These are phyloP conservation scores for Coprinellus micaceus DNA, from an alignment of 768 basidiomycete genomes.

Conservation along the genomic window DNA sequence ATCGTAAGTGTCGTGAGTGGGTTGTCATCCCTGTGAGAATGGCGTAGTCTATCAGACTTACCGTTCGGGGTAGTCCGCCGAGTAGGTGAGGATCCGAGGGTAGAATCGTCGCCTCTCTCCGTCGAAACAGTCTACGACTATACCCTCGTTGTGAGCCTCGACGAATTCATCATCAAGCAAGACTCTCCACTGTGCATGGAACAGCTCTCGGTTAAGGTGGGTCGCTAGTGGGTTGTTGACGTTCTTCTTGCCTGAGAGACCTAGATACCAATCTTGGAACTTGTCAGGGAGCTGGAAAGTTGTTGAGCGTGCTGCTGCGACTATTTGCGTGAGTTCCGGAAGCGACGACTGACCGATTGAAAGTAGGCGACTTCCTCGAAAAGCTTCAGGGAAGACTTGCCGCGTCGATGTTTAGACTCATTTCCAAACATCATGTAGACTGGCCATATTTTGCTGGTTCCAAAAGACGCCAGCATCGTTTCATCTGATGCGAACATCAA, in stretches of 20 bases:
- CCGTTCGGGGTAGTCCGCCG: constrained; percentile 11
- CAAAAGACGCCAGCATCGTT: neutral
- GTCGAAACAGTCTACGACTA: constrained; percentile 6
- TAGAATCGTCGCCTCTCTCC: neutral
- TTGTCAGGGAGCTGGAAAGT: constrained; percentile 8
- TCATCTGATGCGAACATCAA: neutral
- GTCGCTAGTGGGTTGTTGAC: neutral
- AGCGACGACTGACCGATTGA: neutral
- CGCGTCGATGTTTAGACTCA: neutral
- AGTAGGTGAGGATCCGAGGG: constrained; percentile 9
- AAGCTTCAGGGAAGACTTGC: neutral
- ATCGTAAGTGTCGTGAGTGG: no score
- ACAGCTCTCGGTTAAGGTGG: constrained; percentile 17
- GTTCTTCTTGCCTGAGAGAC: neutral
- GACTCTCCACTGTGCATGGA: constrained; percentile 26
- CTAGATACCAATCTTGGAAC: constrained; percentile 16
- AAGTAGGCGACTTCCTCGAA: neutral
- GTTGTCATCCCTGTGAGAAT: no score
- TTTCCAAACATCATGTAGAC: neutral
- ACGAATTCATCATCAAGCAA: constrained; percentile 6
- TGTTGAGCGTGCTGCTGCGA: neutral
- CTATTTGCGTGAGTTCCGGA: neutral
- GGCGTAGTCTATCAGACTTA: neutral
- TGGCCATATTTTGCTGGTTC: constrained; percentile 3
- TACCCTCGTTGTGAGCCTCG: neutral